Conservation (phyloP, 495 filamentous ascomycete species). For the Podospora appendiculata region DNA sequence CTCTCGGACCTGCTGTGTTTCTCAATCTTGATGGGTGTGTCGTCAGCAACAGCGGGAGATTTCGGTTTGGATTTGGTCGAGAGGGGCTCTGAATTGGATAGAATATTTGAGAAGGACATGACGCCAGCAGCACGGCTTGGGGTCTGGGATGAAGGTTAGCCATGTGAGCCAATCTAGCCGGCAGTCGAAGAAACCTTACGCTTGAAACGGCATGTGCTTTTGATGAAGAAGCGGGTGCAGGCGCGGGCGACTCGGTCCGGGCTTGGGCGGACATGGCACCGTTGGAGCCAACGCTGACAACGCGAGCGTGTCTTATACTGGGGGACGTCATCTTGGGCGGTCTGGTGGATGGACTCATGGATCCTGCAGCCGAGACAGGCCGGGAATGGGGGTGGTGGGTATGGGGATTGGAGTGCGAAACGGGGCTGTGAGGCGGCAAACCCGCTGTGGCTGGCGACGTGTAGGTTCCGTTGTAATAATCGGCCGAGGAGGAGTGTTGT, state of each 20-base stretch:
- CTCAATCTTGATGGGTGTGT: slow-evolving; percentile 16
- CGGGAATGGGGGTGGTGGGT: slow-evolving; percentile 33
- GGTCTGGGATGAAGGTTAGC: slow-evolving; percentile 34
- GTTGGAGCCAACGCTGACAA: slow-evolving; percentile 38
- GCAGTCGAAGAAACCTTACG: slow-evolving; percentile 28
- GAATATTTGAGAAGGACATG: slow-evolving; percentile 88
- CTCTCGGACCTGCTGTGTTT: slow-evolving; percentile 14
- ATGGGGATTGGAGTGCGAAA: slow-evolving; percentile 8
- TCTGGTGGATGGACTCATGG: slow-evolving; percentile 44
- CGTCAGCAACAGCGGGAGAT: slow-evolving; percentile 23
- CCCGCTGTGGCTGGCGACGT: slow-evolving; percentile 48
- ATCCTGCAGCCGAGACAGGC: slow-evolving; percentile 44
- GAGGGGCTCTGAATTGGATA: slow-evolving; percentile 63
- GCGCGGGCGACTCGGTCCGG: slow-evolving; percentile 37
- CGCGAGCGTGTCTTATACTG: slow-evolving; percentile 33
- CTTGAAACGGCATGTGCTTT: slow-evolving; percentile 20
- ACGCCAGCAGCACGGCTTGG: slow-evolving; percentile 65
- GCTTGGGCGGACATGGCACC: slow-evolving; percentile 32
- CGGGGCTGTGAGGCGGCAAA: slow-evolving; percentile 48
- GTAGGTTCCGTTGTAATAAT: slow-evolving; percentile 47
- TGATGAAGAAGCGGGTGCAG: slow-evolving; percentile 21
- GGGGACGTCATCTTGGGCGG: slow-evolving; percentile 47
- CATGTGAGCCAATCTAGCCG: slow-evolving; percentile 2
- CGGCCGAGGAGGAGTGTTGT: slow-evolving; percentile 19
- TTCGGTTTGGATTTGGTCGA: slow-evolving; percentile 35